Evolutionary conservation across 2,329 filamentous ascomycete species (phyloP).

Genomic region (Phyllosticta citriasiana): DNA sequence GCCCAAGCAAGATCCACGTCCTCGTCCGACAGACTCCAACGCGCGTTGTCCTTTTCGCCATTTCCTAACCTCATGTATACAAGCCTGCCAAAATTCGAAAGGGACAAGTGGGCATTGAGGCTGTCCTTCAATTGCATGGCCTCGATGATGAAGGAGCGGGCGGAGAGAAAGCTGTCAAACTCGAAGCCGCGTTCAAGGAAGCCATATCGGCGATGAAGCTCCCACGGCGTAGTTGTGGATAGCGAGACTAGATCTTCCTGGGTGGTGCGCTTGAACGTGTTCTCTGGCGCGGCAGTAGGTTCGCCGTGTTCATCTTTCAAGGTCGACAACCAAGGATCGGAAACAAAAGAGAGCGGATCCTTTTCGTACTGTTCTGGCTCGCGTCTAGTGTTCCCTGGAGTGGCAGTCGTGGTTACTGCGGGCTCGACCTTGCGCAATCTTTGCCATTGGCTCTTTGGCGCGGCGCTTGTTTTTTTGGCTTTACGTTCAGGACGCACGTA

Average conservation of each 20-base stretch:
- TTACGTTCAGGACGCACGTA: no score
- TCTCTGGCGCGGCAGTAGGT: background rate
- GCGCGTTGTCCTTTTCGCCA: background rate
- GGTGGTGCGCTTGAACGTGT: background rate
- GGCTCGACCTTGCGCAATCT: background rate
- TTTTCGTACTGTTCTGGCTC: background rate
- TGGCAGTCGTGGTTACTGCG: background rate
- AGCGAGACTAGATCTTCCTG: background rate
- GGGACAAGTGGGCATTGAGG: background rate
- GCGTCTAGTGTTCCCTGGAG: background rate
- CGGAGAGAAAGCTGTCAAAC: background rate
- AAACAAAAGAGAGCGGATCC: background rate
- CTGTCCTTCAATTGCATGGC: background rate
- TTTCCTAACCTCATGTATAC: background rate
- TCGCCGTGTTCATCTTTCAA: background rate
- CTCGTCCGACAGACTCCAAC: background rate
- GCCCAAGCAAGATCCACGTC: background rate
- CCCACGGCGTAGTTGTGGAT: background rate
- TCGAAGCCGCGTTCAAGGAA: background rate
- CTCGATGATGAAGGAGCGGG: background rate
- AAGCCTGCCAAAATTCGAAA: background rate
- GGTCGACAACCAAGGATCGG: background rate
- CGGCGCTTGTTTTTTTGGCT: background rate
- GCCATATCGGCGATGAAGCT: background rate
- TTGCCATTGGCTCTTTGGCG: background rate